A percentile compares a stretch with the other conserved stretches of the same genome.
Conservation (phyloP, 2,329 filamentous ascomycete species). For the Fusarium domesticum region DNA sequence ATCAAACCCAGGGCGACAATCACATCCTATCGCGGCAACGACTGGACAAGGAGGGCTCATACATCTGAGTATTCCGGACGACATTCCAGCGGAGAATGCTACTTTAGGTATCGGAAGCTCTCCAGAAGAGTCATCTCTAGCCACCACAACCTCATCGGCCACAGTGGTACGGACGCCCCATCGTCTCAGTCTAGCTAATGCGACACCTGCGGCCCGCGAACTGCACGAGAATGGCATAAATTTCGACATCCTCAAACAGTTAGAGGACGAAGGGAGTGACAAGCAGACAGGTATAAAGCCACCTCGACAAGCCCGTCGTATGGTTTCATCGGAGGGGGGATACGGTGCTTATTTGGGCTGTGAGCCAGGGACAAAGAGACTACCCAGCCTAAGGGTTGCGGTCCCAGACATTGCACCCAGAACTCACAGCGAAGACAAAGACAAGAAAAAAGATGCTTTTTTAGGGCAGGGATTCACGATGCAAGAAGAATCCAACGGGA, state of each 20-base stretch:
- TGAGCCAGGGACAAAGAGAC: background rate
- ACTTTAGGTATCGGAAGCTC: background rate
- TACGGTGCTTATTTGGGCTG: background rate
- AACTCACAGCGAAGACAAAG: conserved; percentile 2
- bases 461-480: conserved; percentile 32
- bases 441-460: conserved; percentile 31
- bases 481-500: conserved; percentile 14
- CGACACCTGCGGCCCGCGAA: conserved; percentile 29
- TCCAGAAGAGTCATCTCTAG: background rate
- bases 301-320: background rate
- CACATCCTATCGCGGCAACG: background rate
- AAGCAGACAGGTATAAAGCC: background rate
- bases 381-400: conserved; percentile 4
- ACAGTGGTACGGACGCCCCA: conserved; percentile 40
- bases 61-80: conserved; percentile 8
- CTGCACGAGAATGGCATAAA: conserved; percentile 33
- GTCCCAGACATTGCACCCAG: background rate
- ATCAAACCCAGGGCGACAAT: conserved; percentile 7
- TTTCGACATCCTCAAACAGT: conserved; percentile 23
- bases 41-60: conserved; percentile 7
- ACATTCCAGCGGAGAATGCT: background rate
- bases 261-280: background rate
- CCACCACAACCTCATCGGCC: conserved; percentile 31
- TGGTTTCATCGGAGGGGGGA: background rate
- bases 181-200: conserved; percentile 22